Conservation (phyloP, 1,284 basidiomycete species). For the Moesziomyces antarcticus region DNA sequence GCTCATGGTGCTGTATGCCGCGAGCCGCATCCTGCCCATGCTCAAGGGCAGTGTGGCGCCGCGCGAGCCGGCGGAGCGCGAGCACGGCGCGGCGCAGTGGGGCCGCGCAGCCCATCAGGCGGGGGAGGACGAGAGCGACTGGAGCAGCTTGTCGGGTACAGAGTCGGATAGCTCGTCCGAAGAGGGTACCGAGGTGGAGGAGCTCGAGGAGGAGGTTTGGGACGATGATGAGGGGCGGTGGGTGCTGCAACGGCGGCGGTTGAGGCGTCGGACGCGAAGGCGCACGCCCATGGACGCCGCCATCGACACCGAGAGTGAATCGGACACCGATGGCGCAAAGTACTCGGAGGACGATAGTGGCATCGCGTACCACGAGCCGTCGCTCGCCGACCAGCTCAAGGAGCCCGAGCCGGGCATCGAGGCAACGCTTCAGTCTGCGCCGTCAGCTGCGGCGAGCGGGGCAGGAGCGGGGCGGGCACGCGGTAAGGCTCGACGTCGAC, state of each 20-base stretch:
- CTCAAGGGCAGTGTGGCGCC: slow-evolving; percentile 43
- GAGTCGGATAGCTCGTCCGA: slow-evolving; percentile 8
- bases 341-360: slow-evolving; percentile 39
- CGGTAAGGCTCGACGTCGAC: background rate
- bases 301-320: slow-evolving; percentile 12
- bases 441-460: background rate
- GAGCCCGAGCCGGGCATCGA: slow-evolving; percentile 13
- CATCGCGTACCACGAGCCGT: slow-evolving; percentile 28
- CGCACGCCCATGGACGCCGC: slow-evolving; percentile 22
- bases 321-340: slow-evolving; percentile 1
- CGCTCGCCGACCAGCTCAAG: slow-evolving; percentile 26
- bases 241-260: slow-evolving; percentile 34
- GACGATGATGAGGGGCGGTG: slow-evolving; percentile 35
- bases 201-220: slow-evolving; percentile 37
- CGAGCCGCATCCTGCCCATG: slow-evolving; percentile 62
- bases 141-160: slow-evolving; percentile 16
- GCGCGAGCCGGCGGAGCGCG: background rate
- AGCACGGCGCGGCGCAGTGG: slow-evolving; percentile 11
- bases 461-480: background rate
- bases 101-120: slow-evolving; percentile 4
- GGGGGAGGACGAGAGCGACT: slow-evolving; percentile 11
- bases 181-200: slow-evolving; percentile 19
- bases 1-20: slow-evolving; percentile 63
- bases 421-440: slow-evolving; percentile 28
- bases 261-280: slow-evolving; percentile 18